Conservation (phyloP, 768 basidiomycete species). For the Kwoniella sp. region DNA sequence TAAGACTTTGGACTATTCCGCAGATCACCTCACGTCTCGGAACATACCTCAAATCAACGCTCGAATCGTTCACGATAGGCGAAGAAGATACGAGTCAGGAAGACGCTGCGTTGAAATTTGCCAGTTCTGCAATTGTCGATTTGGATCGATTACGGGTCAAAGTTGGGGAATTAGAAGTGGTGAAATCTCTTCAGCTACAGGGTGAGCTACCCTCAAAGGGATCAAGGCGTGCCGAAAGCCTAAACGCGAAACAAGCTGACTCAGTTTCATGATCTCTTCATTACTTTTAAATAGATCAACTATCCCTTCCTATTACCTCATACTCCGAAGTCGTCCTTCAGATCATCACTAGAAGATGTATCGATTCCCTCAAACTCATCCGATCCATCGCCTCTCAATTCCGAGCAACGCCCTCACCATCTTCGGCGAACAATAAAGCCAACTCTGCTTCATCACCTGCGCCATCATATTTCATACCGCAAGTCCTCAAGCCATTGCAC, state of each 20-base stretch:
- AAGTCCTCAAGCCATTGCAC: constrained; percentile 77
- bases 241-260: no score
- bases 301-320: constrained; percentile 19
- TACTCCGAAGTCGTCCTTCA: constrained; percentile 59
- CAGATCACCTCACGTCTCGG: constrained; percentile 80
- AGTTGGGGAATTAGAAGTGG: constrained; percentile 56
- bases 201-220: constrained; percentile 24
- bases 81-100: constrained; percentile 58
- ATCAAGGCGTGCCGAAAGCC: no score
- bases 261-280: not conserved
- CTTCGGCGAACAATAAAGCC: not conserved
- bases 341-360: constrained; percentile 77
- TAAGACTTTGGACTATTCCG: no score
- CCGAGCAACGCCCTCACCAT: constrained; percentile 65
- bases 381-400: constrained; percentile 88
- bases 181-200: constrained; percentile 8
- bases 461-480: constrained; percentile 81
- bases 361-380: constrained; percentile 79
- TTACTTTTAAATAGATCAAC: constrained; percentile 13
- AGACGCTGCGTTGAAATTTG: constrained; percentile 40
- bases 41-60: constrained; percentile 69
- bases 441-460: constrained; percentile 7
- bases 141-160: constrained; percentile 63
- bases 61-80: constrained; percentile 41
- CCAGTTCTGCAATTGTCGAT: constrained; percentile 60